Base-by-base conservation (phyloP, 1,284 basidiomycete genomes). In the Athelia psychrophila region DNA sequence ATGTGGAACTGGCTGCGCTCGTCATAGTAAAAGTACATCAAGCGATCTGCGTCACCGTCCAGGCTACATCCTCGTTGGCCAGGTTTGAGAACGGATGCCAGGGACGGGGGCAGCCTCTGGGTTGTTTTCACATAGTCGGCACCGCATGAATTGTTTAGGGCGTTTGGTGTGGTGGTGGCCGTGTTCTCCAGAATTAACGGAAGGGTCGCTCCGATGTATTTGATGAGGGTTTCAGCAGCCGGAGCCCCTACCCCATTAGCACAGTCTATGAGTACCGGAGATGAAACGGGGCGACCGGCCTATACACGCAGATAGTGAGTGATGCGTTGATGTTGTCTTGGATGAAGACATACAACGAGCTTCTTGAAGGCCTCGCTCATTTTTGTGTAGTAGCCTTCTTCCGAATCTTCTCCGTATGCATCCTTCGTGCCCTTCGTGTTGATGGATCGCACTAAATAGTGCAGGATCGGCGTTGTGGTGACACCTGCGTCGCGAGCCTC, bases 81-180 rank as follows among this genome's bases (percentile, higher is more conserved):
- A 47, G 83, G 77, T 56, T 80, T 76, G 42, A 92, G 71, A 35
- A 74, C 69, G 30, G 81, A 77, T 5, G 69, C 67, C 20, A 96
- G 72, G 9, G 86, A 84, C 22, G 88, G 88, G 3, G 95, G 95
- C 2, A 93, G 72, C 55, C 78, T 85, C 71, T 98, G 95, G 45
- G 79, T 80, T 3, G 95, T 98, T 77, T 99, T 99, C 62, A 99
- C 97, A 65, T 80, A 99, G 73, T 99, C 97, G 44, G 97, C 97
- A 42, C 97, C 97, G 66, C 94, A 98, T 38, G 84, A 73, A 58
- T 85, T 77, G 72, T 99, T 98, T 57, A 99, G 81, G 0, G 83
- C 83, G 23, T 92, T 92, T 1, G 79, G 69, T 5, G 83, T 87
- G 15, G 77, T 75, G 44, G 79, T 84, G 22, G 79, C 76, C 2